phyloP scores from a whole-genome alignment of 163 green algal species.

The Coccomyxa subellipsoidea region DNA sequence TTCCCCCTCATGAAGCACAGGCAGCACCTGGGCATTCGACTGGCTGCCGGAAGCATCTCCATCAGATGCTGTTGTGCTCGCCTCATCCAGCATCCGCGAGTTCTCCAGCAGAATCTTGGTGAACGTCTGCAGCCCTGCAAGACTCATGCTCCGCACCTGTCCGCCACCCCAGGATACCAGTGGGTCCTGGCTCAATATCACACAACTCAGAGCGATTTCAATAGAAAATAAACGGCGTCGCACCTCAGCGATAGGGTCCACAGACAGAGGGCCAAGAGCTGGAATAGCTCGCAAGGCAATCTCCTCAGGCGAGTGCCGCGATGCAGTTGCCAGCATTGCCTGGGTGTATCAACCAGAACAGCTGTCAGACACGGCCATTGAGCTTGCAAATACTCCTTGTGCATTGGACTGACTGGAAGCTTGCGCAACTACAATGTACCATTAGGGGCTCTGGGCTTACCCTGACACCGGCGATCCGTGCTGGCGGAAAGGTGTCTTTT shows the following conservation, averaged over 20 bases:
- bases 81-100: constrained; percentile 37
- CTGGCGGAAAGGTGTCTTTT: constrained; percentile 86
- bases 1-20: background rate
- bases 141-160: constrained; percentile 18
- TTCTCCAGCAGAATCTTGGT: constrained; percentile 50
- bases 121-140: constrained; percentile 68
- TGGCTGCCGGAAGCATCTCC: constrained; percentile 10
- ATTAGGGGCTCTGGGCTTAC: constrained; percentile 6
- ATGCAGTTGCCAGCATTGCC: constrained; percentile 79
- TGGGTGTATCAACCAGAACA: constrained; percentile 28
- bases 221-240: constrained; percentile 15
- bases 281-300: constrained; percentile 82
- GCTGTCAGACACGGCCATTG: background rate
- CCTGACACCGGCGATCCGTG: constrained; percentile 72
- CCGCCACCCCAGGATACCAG: too few species aligned
- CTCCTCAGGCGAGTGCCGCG: constrained; percentile 80
- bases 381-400: too few species aligned
- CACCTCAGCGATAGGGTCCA: constrained; percentile 82
- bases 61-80: constrained; percentile 17
- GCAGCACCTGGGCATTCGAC: background rate
- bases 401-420: too few species aligned
- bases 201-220: background rate
- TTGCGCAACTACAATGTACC: too few species aligned
- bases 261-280: constrained; percentile 68
- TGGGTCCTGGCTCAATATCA: background rate